Evolutionary conservation across 192 early-diverging fungal genomes (phyloP), one percentile per base, ranked within the genome.

Genomic region (Anaeromyces robustus): DNA sequence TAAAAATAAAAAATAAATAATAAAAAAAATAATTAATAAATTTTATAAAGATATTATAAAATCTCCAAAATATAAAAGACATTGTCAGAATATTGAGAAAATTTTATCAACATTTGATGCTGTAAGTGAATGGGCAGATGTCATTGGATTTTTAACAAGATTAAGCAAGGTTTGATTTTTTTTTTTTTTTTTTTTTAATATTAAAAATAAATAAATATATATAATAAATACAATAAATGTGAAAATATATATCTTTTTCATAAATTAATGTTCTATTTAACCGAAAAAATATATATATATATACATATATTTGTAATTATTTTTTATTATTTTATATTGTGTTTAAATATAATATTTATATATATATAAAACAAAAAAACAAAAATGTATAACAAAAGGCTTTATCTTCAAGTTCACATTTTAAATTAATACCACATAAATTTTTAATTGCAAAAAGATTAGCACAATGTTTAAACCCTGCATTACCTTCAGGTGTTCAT

Each of bases 391-490:
- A 29, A 78, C 5, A 14, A 43, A 84, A 94, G 90, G 89, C 94
- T 0, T 92, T 97, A 80, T 92, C 94, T 87, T 90, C 90, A 7
- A 93, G 95, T 84, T 85, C 91, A 29, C 88, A 92, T 82, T 94
- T 93, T 79, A 81, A 88, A 0, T 87, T 90, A 79, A 89, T 97
- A 34, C 97, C 97, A n/a, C 87, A 90, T 41, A 96, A 95, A 82
- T 88, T 94, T 26, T 87, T 93, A 9, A 92, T 98, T 14, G 91
- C 94, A 41, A 97, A 97, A 87, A 91, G 97, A 29, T 85, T 98
- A 29, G 97, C 95, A 9, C 97, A 98, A 80, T 96, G 94, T 34
- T 89, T 98, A 79, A 98, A 97, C 84, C 97, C 95, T 16, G 96
- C 94, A 31, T 84, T 98, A 32, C 97, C 97, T 0, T 92, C 95